Base-by-base conservation (phyloP, 495 filamentous ascomycete genomes). In the Neurospora sublineolata region DNA sequence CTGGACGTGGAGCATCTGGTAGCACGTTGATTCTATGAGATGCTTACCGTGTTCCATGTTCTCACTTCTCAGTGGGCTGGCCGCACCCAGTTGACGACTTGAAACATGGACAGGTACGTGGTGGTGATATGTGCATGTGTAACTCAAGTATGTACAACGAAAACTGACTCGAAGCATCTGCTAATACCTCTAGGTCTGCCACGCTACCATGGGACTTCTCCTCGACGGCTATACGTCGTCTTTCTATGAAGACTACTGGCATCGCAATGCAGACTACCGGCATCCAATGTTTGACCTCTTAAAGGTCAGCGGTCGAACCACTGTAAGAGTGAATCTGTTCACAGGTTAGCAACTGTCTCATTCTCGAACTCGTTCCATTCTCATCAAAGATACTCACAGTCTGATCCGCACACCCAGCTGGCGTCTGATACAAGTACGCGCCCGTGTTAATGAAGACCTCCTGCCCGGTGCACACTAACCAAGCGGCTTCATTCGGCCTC, bases 391-490 rank as follows among this genome's bases (percentile, higher is more conserved):
- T 33, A 78, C 81, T 77, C 69, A 81, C 81, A 72, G 84, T 86
- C 76, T 86, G 79, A 79, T 86, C 85, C 67, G 77, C 79, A 78
- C 84, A 86, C 33, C 85, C 85, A 30, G 76, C 78, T 18, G 84
- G 84, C 41, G 83, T 86, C 69, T 79, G 64, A 74, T 85, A 86
- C 40, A 75, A 64, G 77, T 86, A 87, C 41, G 80, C 79, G 4
- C 85, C 84, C 60, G 85, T 76, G 69, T 87, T 87, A 71, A 85
- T 80, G 73, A 81, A 86, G 64, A 87, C 68, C 72, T 75, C 70
- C 70, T 77, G 27, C 75, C 76, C 40, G 71, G 79, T 69, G 40
- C 85, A 86, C 33, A 86, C 84, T 74, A 85, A 79, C 79, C 82
- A 86, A 4, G 85, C 85, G 14, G 79, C 80, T 38, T 70, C 72